Evolutionary conservation across 2,329 filamentous ascomycete species (phyloP).

Genomic region (Cladosporium sp.): DNA sequence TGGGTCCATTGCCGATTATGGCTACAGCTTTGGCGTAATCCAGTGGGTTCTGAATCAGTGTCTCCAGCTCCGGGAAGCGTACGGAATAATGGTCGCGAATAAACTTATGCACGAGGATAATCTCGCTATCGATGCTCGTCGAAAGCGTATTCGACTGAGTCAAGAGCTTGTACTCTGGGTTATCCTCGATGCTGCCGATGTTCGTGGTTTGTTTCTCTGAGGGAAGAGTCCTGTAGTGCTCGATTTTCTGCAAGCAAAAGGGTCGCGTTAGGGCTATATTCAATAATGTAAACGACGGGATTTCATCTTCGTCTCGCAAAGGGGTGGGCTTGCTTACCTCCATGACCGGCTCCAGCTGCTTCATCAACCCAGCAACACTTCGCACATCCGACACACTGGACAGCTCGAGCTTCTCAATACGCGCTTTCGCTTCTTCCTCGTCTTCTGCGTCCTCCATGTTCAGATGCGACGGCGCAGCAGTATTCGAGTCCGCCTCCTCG

Average conservation of each 20-base stretch:
- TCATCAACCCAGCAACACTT: slow-evolving; percentile 73
- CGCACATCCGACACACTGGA: slow-evolving; percentile 69
- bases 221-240: slow-evolving; percentile 64
- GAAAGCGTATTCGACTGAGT: slow-evolving; percentile 86
- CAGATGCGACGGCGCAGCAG: slow-evolving; percentile 34
- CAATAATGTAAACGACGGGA: slow-evolving; percentile 55
- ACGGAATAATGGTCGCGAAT: slow-evolving; percentile 93
- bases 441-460: slow-evolving; percentile 51
- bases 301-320: slow-evolving; percentile 27
- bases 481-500: slow-evolving; percentile 54
- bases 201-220: slow-evolving; percentile 57
- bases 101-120: slow-evolving; percentile 90
- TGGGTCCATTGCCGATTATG: slow-evolving; percentile 84
- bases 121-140: slow-evolving; percentile 87
- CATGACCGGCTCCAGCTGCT: slow-evolving; percentile 70
- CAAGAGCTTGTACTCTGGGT: slow-evolving; percentile 82
- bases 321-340: slow-evolving; percentile 57
- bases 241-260: slow-evolving; percentile 65
- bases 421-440: slow-evolving; percentile 65
- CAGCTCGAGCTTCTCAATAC: slow-evolving; percentile 77
- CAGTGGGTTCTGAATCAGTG: slow-evolving; percentile 80
- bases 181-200: slow-evolving; percentile 81
- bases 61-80: slow-evolving; percentile 88
- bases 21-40: slow-evolving; percentile 94
- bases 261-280: slow-evolving; percentile 62